Evolutionary conservation across 441 rosid species (phyloP).

Genomic region (Biscutella laevigata): DNA sequence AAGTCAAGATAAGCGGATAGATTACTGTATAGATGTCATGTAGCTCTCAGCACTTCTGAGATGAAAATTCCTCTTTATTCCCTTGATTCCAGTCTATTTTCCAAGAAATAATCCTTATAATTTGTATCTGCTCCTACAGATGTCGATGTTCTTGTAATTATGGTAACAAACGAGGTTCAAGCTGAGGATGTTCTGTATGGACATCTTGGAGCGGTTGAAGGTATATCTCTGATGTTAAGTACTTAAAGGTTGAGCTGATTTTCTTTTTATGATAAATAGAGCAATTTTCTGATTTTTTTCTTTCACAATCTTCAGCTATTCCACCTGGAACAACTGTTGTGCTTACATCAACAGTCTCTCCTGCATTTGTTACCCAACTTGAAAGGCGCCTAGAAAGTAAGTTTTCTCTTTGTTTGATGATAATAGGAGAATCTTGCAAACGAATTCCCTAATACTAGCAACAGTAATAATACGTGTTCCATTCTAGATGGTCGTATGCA

Average conservation of each 20-base stretch:
- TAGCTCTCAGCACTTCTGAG: conserved; percentile 2
- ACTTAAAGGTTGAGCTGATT: conserved; percentile 18
- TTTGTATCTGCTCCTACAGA: conserved; percentile 36
- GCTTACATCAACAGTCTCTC: conserved; percentile 92
- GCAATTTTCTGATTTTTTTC: too few species aligned
- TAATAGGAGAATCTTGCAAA: background rate
- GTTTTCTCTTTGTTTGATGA: conserved; percentile 12
- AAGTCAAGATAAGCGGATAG: background rate
- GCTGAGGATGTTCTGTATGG: conserved; percentile 80
- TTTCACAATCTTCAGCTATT: conserved; percentile 43
- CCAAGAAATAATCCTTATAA: background rate
- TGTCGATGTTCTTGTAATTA: conserved; percentile 75
- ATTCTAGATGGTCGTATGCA: background rate
- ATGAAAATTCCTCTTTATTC: background rate
- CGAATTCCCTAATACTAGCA: too few species aligned
- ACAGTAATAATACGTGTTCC: background rate
- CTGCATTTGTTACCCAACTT: conserved; percentile 64
- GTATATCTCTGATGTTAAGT: conserved; percentile 29
- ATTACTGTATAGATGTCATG: conserved; percentile 8
- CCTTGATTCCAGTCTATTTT: background rate
- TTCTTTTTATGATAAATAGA: too few species aligned
- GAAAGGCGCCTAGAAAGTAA: conserved; percentile 69
- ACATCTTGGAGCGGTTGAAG: conserved; percentile 73
- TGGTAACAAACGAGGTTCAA: conserved; percentile 93
- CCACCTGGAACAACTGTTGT: conserved; percentile 67